These are phyloP conservation scores for Zoysia matrella DNA, from an alignment of 202 grass and related monocot species.

Conservation along the genomic window DNA sequence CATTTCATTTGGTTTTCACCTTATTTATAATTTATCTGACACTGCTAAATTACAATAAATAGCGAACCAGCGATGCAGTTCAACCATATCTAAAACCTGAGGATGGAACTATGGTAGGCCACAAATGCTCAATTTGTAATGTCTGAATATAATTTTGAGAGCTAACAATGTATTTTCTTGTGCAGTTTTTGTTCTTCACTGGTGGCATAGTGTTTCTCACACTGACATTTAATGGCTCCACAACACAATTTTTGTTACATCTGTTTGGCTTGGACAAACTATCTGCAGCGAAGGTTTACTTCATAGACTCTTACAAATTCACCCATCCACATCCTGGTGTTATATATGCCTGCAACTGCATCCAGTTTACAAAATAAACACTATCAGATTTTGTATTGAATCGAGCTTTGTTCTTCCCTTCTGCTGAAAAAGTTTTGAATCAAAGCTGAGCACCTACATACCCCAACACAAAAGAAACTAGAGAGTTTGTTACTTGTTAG, in stretches of 20 bases:
- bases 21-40: not conserved
- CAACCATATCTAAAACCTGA: conserved; percentile 64
- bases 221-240: conserved; percentile 88
- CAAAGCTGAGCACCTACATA: not conserved
- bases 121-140: not conserved
- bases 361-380: too few relatives aligned
- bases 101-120: conserved; percentile 80
- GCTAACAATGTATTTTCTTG: conserved; percentile 33
- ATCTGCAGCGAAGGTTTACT: conserved; percentile 73
- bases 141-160: conserved; percentile 2
- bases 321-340: not conserved
- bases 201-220: conserved; percentile 91
- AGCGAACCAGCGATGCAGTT: conserved; percentile 74
- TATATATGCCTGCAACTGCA: not conserved
- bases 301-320: not conserved
- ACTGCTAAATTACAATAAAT: conserved; percentile 21
- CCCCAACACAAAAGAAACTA: too few relatives aligned
- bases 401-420: not conserved
- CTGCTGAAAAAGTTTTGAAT: not conserved
- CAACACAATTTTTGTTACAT: conserved; percentile 79
- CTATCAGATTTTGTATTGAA: too few relatives aligned
- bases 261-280: conserved; percentile 70
- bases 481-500: too few relatives aligned
- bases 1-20: not conserved
- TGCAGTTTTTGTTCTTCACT: conserved; percentile 97